These are phyloP conservation scores for Hymenoscyphus fructigenus DNA, from an alignment of 2,329 filamentous ascomycete genomes.

Conservation along the genomic window DNA sequence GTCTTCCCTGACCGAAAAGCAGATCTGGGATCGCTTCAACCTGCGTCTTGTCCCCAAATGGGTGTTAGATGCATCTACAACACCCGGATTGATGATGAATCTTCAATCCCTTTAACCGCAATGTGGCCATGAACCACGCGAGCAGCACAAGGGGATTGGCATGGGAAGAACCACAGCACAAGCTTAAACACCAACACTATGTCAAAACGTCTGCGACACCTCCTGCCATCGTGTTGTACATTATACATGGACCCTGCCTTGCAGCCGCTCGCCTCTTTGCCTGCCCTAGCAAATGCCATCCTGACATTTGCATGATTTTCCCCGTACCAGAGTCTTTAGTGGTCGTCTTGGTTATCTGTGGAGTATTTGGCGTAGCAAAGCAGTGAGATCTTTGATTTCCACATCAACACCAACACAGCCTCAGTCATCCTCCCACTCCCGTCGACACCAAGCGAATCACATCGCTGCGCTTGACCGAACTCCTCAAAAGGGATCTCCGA, in stretches of 20 bases:
- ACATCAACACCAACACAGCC: not conserved
- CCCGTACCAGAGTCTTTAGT: not conserved
- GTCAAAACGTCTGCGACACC: not conserved
- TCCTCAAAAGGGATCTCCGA: not conserved
- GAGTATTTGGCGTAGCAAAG: not conserved
- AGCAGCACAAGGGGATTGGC: not conserved
- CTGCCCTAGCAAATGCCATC: not conserved
- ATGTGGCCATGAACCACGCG: not conserved
- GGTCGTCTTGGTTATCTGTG: not conserved
- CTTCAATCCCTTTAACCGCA: not conserved
- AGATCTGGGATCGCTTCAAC: not conserved
- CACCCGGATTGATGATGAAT: too few relatives aligned
- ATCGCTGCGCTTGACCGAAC: not conserved
- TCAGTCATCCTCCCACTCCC: not conserved
- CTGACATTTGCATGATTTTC: not conserved
- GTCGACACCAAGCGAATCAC: not conserved
- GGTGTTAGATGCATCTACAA: too few relatives aligned
- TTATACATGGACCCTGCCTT: not conserved
- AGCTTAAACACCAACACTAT: constrained; percentile 6
- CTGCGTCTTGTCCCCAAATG: not conserved
- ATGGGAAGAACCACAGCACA: too few relatives aligned
- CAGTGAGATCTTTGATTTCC: constrained; percentile 6
- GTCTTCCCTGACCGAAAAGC: not conserved
- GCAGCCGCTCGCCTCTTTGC: not conserved
- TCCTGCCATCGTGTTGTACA: not conserved